Evolutionary conservation across 2,329 filamentous ascomycete species (phyloP).

Genomic region (Botrytis sinoallii): DNA sequence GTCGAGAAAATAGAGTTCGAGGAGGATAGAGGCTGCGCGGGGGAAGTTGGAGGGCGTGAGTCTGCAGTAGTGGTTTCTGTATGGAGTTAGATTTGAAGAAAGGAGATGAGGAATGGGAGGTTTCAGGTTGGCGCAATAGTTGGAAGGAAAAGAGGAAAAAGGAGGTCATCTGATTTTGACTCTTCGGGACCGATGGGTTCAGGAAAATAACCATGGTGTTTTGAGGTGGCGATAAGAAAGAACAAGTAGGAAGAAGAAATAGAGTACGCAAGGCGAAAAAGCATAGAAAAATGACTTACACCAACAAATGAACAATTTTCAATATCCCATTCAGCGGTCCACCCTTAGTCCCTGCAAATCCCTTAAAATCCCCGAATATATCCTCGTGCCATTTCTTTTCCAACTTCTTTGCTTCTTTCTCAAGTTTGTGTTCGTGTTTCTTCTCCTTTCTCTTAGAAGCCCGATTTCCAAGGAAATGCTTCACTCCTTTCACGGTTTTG

Average conservation of each 20-base stretch:
- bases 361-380: conserved; percentile 31
- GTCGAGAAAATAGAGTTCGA: conserved; percentile 37
- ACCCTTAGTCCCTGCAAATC: conserved; percentile 31
- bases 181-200: background rate
- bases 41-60: conserved; percentile 31
- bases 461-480: conserved; percentile 5
- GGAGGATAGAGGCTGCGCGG: conserved; percentile 29
- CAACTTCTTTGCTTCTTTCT: background rate
- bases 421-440: background rate
- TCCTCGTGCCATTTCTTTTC: conserved; percentile 26
- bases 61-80: conserved; percentile 35
- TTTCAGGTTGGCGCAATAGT: background rate
- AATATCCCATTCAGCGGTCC: conserved; percentile 34
- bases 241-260: background rate
- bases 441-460: background rate
- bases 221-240: background rate
- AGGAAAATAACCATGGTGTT: background rate
- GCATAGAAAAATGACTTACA: conserved; percentile 28
- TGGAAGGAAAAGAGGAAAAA: background rate
- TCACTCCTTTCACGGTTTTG: conserved; percentile 8
- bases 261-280: background rate
- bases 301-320: conserved; percentile 34
- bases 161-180: background rate
- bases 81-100: background rate
- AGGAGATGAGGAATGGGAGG: background rate